These are phyloP conservation scores for Orobanche coerulescens DNA, from an alignment of 257 asterid genomes.

Conservation along the genomic window DNA sequence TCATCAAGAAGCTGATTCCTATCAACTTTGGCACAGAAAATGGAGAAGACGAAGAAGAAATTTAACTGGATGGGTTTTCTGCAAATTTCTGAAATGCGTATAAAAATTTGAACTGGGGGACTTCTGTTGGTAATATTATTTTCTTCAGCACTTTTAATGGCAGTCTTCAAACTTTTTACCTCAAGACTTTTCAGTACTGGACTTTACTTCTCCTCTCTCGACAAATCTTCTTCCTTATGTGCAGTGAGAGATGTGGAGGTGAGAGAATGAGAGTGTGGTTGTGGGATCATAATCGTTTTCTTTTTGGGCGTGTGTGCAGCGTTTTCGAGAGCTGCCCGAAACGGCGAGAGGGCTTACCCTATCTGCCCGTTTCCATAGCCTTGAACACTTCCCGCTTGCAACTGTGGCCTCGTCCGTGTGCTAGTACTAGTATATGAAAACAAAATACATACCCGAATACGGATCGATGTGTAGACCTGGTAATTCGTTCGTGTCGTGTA, in stretches of 20 bases:
- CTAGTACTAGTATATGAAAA: too few relatives aligned
- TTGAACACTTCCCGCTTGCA: constrained; percentile 60
- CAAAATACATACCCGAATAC: too few relatives aligned
- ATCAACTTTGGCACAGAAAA: background rate
- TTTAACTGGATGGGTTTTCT: constrained; percentile 1
- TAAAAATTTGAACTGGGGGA: constrained; percentile 10
- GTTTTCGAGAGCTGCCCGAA: constrained; percentile 54
- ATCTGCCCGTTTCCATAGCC: constrained; percentile 47
- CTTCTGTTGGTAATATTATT: constrained; percentile 13
- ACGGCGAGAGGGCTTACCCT: constrained; percentile 46
- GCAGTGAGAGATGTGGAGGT: constrained; percentile 25
- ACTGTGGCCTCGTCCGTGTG: too few relatives aligned
- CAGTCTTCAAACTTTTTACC: constrained; percentile 37
- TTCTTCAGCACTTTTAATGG: constrained; percentile 33
- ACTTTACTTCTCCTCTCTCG: constrained; percentile 31
- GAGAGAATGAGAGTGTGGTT: constrained; percentile 30
- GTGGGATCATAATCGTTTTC: constrained; percentile 36
- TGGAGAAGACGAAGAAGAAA: background rate
- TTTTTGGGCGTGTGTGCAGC: constrained; percentile 56
- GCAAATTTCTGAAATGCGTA: constrained; percentile 9
- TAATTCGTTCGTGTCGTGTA: too few relatives aligned
- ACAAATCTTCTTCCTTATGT: constrained; percentile 26
- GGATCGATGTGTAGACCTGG: too few relatives aligned
- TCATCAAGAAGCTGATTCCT: constrained; percentile 29
- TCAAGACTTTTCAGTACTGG: constrained; percentile 37